A percentile compares a stretch with the other conserved stretches of the same genome.
These are phyloP conservation scores for Talaromyces sp. DNA, from an alignment of 2,329 filamentous ascomycete species.

Conservation along the genomic window DNA sequence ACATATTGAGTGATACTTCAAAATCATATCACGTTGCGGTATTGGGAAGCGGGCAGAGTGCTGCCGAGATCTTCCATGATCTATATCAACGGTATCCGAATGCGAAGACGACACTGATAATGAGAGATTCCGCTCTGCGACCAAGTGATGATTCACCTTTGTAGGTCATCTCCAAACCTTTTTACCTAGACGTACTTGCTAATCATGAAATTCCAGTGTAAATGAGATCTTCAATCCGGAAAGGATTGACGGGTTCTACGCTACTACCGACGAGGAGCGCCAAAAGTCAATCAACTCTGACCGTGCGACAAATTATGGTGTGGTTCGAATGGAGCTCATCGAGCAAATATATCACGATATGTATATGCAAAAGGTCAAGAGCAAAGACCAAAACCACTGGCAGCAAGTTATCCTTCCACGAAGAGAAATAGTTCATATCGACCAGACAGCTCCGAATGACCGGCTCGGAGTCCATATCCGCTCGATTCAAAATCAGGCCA, in stretches of 20 bases:
- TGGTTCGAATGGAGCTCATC: slow-evolving; percentile 86
- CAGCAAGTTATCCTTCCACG: slow-evolving; percentile 75
- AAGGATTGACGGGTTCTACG: slow-evolving; percentile 74
- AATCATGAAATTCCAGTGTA: slow-evolving; percentile 56
- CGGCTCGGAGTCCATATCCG: slow-evolving; percentile 61
- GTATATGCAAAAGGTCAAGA: slow-evolving; percentile 77
- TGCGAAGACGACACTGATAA: slow-evolving; percentile 72
- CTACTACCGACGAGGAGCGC: slow-evolving; percentile 63
- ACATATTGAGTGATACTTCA: slow-evolving; percentile 39
- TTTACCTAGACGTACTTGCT: neutral
- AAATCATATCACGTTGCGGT: slow-evolving; percentile 72
- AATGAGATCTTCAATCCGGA: slow-evolving; percentile 96
- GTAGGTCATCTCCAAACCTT: slow-evolving; percentile 51
- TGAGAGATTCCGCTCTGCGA: slow-evolving; percentile 77
- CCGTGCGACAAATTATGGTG: slow-evolving; percentile 87
- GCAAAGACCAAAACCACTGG: slow-evolving; percentile 71
- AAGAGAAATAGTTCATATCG: slow-evolving; percentile 64
- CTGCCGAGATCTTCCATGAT: slow-evolving; percentile 93
- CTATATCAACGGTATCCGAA: slow-evolving; percentile 80
- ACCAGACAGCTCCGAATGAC: slow-evolving; percentile 51
- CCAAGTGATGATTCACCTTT: slow-evolving; percentile 96
- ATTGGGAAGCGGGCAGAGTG: slow-evolving; percentile 85
- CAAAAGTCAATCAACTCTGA: slow-evolving; percentile 64
- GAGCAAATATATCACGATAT: slow-evolving; percentile 84
- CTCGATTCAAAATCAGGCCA: slow-evolving; percentile 35